Evolutionary conservation across 139 green algal genomes (phyloP), one percentile per base, ranked within the genome.

Genomic region (Chlamydomonas asymmetrica): DNA sequence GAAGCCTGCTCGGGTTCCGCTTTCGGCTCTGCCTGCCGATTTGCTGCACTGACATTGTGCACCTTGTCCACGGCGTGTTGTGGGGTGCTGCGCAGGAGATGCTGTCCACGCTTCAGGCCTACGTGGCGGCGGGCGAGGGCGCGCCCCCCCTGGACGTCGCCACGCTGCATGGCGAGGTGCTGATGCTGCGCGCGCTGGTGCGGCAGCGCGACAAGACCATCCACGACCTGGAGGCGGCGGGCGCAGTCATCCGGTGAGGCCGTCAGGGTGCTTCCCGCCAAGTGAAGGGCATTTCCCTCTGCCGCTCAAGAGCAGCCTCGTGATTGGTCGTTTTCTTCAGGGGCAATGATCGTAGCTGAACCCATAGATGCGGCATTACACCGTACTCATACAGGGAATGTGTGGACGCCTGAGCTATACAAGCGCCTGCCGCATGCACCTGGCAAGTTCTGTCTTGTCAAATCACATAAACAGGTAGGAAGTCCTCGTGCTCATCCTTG

Each of bases 111-210:
- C 31, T 84, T 31, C 29, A 69, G 57, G 52, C 62, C 31, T 80
- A 71, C 73, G 22, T 84, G 66, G 66, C 63, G 0, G 73, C 73
- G 0, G 79, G 66, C 35, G 64, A 34, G 29, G 66, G 70, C 2
- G 25, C 29, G 41, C 27, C 60, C 29, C 7, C 4, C 60, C 7
- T 29, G 13, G 9, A 29, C 23, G 27, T 25, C 3, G 5, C 1
- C 25, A n/a, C 8, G 16, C 39, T 40, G 1, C 72, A 84, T 72
- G 79, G 73, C 37, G 79, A 84, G 66, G 57, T 84, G 45, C 48
- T 84, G 45, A 77, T 35, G 27, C 79, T 84, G 37, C 66, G 73
- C 9, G 72, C 63, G 10, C 73, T 73, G 60, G 31, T 84, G 18
- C 63, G 79, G 20, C 48, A 32, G 23, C 69, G 64, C 34, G 70